Evolutionary conservation across 768 basidiomycete species (phyloP), one percentile per base, ranked within the genome.

Genomic region (Strobilomyces echinocephalus): DNA sequence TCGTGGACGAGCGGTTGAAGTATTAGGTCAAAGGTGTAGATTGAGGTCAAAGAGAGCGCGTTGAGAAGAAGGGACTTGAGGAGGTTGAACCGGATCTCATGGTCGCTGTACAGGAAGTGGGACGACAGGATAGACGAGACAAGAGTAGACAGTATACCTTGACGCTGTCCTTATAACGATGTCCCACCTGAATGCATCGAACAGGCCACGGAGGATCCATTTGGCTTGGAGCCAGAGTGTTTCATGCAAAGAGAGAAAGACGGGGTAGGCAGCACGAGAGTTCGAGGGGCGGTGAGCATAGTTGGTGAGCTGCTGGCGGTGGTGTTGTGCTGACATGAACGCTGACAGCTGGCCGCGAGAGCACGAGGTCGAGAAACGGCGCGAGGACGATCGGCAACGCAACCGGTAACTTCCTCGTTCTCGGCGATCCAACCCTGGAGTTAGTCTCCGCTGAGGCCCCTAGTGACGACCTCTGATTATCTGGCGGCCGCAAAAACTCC

Each of bases 21-120:
- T 26, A 91, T 65, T 44, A 84, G 65, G 62, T 91, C 87, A 66
- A 91, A 88, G n/a, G 79, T 73, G 65, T 84, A 90, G 53, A 91
- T 83, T 12, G 86, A 89, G 14, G 78, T 66, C 55, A 93, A 68
- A 2, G 87, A 88, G 18, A 91, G 72, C 9, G 74, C 69, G 64
- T 93, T 92, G 46, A 92, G 77, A 8, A 88, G 71, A 16, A 87
- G 65, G 2, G 87, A 89, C 72, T 91, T 92, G 71, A 82, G 77
- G 35, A 90, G 67, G 66, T 89, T 85, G 51, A 78, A 74, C 15
- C 87, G 84, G 52, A 92, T 81, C 69, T 91, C 88, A 7, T 81
- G 67, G 69, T 93, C 90, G 59, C 88, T 91, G 63, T 43, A 50
- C 55, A 53, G 50, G 40, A 56, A 26, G 33, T 54, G 33, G 50